Percentiles rank a stretch among this genome's conserved stretches.
These are phyloP conservation scores for Saccharomycopsis crataegensis DNA, from an alignment of 1,139 yeast genomes.

Conservation along the genomic window DNA sequence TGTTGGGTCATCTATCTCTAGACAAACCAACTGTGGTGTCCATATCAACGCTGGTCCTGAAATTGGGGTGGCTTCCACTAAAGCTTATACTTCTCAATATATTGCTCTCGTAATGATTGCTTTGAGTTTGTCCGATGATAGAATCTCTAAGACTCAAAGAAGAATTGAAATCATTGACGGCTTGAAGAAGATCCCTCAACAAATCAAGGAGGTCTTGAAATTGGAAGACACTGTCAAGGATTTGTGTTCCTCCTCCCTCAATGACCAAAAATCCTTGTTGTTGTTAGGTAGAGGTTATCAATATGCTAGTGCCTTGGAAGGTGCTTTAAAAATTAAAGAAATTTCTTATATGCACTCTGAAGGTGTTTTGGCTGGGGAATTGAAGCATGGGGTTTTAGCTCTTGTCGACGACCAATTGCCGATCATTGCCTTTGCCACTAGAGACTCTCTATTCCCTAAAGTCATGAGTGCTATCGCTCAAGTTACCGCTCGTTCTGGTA, in stretches of 20 bases:
- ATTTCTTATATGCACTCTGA: slow-evolving; percentile 98
- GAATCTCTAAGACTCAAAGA: slow-evolving; percentile 68
- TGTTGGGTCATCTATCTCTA: slow-evolving; percentile 94
- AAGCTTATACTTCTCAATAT: slow-evolving; percentile 97
- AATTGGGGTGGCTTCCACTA: slow-evolving; percentile 99
- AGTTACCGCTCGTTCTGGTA: slow-evolving; percentile 95
- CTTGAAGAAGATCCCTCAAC: slow-evolving; percentile 74
- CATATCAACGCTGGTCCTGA: slow-evolving; percentile 99
- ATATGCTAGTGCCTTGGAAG: slow-evolving; percentile 95
- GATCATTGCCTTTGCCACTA: slow-evolving; percentile 93
- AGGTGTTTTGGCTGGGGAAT: slow-evolving; percentile 98
- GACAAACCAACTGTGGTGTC: slow-evolving; percentile 98
- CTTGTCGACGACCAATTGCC: slow-evolving; percentile 92
- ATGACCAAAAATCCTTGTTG: slow-evolving; percentile 78
- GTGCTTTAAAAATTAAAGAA: slow-evolving; percentile 96
- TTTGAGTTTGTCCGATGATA: slow-evolving; percentile 84
- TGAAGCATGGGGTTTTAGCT: slow-evolving; percentile 97
- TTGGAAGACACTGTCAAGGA: slow-evolving; percentile 69
- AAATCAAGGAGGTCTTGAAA: slow-evolving; percentile 68
- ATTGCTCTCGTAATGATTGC: slow-evolving; percentile 98
- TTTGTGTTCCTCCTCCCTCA: slow-evolving; percentile 65
- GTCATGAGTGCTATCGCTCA: slow-evolving; percentile 95
- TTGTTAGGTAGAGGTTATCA: slow-evolving; percentile 97
- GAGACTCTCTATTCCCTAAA: slow-evolving; percentile 94
- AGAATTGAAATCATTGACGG: slow-evolving; percentile 85